phyloP scores from a whole-genome alignment of 768 basidiomycete species.

The Rhodotorula paludigena region DNA sequence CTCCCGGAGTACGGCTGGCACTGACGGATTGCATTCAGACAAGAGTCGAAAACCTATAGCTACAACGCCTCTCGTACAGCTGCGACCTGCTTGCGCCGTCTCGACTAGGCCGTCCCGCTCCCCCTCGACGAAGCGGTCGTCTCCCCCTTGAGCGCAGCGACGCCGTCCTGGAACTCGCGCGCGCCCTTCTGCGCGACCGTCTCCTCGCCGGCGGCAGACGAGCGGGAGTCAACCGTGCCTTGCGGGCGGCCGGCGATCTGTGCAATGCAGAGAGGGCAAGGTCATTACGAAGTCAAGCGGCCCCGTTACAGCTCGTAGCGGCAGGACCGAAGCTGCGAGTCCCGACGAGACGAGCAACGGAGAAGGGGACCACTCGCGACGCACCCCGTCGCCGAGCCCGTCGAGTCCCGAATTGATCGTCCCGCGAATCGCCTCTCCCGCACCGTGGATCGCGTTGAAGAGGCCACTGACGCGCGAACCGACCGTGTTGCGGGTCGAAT shows the following conservation, averaged over 20 bases:
- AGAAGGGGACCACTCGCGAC: not conserved
- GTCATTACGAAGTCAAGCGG: too few species aligned
- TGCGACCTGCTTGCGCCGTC: too few species aligned
- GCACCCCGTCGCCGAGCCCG: slow-evolving; percentile 3
- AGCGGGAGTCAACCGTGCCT: slow-evolving; percentile 1
- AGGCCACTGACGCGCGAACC: not conserved
- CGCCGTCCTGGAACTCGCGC: not conserved
- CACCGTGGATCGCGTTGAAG: slow-evolving; percentile 1
- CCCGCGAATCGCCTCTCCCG: not conserved
- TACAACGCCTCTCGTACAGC: too few species aligned
- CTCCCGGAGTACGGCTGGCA: too few species aligned
- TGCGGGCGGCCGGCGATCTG: slow-evolving; percentile 8
- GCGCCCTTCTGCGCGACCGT: not conserved
- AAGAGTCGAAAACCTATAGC: too few species aligned
- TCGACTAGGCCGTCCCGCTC: not conserved
- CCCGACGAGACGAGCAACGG: not conserved
- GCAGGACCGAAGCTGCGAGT: too few species aligned
- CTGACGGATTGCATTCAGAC: too few species aligned
- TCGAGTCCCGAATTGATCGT: not conserved
- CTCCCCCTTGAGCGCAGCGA: not conserved
- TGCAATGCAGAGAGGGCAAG: too few species aligned
- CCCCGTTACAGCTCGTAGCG: too few species aligned
- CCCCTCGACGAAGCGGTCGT: too few species aligned
- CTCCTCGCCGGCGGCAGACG: not conserved
- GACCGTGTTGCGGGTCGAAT: not conserved